Conservation (phyloP, 345 rosid species). For the Sisymbrium irio region DNA sequence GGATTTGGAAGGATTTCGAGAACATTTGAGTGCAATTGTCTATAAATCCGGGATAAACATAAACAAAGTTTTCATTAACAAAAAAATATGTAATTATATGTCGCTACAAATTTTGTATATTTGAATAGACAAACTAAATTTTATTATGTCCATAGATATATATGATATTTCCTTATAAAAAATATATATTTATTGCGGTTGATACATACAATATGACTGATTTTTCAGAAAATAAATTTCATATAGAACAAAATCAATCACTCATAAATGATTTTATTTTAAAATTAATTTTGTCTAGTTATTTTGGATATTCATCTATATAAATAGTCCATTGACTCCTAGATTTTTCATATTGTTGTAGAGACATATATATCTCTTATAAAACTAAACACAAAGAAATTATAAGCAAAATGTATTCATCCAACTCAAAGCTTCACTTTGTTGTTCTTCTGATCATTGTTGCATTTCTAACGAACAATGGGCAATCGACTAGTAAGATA, state of each 20-base stretch:
- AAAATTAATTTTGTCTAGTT: too few species aligned
- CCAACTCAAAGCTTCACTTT: conserved; percentile 19
- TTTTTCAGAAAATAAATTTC: not conserved
- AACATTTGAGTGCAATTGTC: too few species aligned
- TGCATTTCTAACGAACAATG: conserved; percentile 22
- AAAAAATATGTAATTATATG: too few species aligned
- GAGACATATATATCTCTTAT: not conserved
- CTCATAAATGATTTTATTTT: not conserved
- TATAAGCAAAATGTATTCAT: conserved; percentile 3
- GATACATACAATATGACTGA: not conserved
- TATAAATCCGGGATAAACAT: too few species aligned
- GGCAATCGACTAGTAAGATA: conserved; percentile 13
- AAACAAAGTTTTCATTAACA: too few species aligned
- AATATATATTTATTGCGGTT: not conserved
- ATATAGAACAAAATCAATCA: conserved; percentile 5
- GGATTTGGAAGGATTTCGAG: too few species aligned
- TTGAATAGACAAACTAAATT: too few species aligned
- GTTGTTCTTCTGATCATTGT: conserved; percentile 18
- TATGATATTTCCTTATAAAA: not conserved
- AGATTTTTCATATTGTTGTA: not conserved
- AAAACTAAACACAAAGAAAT: not conserved
- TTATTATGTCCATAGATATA: too few species aligned
- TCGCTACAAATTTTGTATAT: too few species aligned
- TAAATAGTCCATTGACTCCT: not conserved
- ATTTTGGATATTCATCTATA: not conserved